These are phyloP conservation scores for Sugiyamaella smithiae DNA, from an alignment of 805 yeast species.

Conservation along the genomic window DNA sequence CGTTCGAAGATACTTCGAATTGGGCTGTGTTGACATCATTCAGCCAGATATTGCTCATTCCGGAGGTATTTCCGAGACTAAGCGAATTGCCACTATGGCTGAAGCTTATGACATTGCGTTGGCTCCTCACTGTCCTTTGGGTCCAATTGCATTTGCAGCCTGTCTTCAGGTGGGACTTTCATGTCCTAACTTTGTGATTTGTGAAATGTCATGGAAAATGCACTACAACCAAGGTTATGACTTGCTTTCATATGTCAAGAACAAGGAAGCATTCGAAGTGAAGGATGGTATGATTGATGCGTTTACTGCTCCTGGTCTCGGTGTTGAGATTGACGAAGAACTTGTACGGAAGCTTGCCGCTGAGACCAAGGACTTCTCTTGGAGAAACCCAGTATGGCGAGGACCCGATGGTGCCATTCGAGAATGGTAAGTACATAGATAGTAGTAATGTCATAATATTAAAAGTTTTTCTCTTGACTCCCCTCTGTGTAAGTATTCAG, in stretches of 20 bases:
- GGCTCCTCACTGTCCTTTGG: slow-evolving; percentile 35
- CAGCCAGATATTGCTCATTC: slow-evolving; percentile 31
- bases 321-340: slow-evolving; percentile 29
- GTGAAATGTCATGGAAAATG: slow-evolving; percentile 31
- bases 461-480: no score
- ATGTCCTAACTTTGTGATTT: slow-evolving; percentile 27
- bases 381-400: slow-evolving; percentile 32
- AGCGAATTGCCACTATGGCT: slow-evolving; percentile 30
- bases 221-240: slow-evolving; percentile 31
- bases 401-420: slow-evolving; percentile 31
- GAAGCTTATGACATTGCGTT: slow-evolving; percentile 33
- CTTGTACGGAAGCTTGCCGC: slow-evolving; percentile 26
- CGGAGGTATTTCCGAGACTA: slow-evolving; percentile 33
- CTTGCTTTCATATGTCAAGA: slow-evolving; percentile 26
- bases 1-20: slow-evolving; percentile 27
- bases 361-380: slow-evolving; percentile 19
- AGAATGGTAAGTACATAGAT: slow-evolving; percentile 29
- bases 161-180: slow-evolving; percentile 28
- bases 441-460: no score
- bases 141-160: slow-evolving; percentile 33
- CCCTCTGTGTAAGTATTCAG: no score
- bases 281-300: slow-evolving; percentile 27
- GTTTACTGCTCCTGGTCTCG: slow-evolving; percentile 29
- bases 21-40: slow-evolving; percentile 29
- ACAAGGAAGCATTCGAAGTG: slow-evolving; percentile 28